Conservation (phyloP, 2,329 filamentous ascomycete species). For the Diaporthe sp. region DNA sequence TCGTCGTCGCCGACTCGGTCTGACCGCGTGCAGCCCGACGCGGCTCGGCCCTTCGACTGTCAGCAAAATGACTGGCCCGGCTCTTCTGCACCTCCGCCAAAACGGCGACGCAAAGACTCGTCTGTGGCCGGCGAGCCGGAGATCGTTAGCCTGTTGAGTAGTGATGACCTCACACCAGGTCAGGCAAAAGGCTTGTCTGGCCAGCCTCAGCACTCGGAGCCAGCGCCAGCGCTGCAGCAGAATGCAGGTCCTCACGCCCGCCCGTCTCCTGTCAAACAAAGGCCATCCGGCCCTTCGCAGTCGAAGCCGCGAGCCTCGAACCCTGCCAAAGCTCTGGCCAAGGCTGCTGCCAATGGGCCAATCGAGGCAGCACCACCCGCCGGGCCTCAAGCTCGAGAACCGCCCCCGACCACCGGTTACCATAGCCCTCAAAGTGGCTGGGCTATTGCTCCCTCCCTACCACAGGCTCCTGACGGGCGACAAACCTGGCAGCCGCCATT, state of each 20-base stretch:
- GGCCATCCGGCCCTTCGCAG: neutral
- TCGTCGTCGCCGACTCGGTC: conserved; percentile 34
- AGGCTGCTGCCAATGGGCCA: conserved; percentile 16
- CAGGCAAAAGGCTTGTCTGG: neutral
- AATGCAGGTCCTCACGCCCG: neutral
- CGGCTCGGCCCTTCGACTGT: neutral
- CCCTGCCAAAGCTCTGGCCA: conserved; percentile 21
- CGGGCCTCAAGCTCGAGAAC: neutral
- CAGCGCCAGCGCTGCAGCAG: neutral
- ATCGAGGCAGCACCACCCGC: too few relatives aligned
- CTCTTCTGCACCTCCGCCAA: neutral
- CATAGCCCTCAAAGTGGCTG: neutral
- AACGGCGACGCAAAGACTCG: conserved; percentile 21
- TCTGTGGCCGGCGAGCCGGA: neutral
- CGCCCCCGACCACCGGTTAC: neutral
- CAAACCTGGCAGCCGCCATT: neutral
- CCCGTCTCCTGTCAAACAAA: neutral
- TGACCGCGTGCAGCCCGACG: neutral
- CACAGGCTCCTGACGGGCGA: neutral
- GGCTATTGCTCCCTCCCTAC: neutral
- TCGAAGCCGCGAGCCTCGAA: neutral
- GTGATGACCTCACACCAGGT: neutral
- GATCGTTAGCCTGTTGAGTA: neutral
- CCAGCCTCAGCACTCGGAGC: neutral
- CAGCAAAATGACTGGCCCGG: conserved; percentile 7